Evolutionary conservation across 768 basidiomycete genomes (phyloP), one percentile per base, ranked within the genome.

Genomic region (Mycena rebaudengoi): DNA sequence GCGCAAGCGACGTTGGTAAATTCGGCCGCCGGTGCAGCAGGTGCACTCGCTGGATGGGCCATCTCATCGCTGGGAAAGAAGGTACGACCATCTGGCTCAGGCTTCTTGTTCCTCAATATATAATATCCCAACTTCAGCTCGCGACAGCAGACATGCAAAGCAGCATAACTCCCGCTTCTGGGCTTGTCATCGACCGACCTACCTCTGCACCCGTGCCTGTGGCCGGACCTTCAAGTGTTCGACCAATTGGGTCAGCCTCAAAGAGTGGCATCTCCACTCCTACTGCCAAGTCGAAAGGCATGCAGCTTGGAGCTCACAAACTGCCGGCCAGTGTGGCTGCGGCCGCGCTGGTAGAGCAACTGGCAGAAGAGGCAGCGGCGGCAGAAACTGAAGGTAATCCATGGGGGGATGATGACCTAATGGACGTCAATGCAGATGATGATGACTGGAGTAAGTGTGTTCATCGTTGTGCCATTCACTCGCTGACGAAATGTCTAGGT

Each of bases 11-110:
- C 83, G 12, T 77, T 98, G 2, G 94, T 94, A 16, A 95, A 90
- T 68, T 89, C 89, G 5, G 95, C 97, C 0, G 90, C 95, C 0
- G 96, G 95, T 0, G 96, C 96, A 3, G 97, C 96, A 18, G 91
- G 93, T 8, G 92, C 90, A 18, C 79, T 99, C 4, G 96, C 97
- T 14, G 95, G 96, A 7, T 99, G 97, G 97, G 97, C 97, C 2
- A 94, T 98, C 41, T 92, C 95, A 5, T 95, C 92, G 0, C 71
- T 98, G 0, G 89, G 92, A 26, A 96, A 89, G 78, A 92, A 91
- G 82, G 92, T 92, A 54, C 21, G 10, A 20, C 5, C 52, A 26
- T 49, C 2, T 29, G 25, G 21, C 39, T 18, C 12, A 7, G 11
- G 11, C 11, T 56, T 35, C n/a, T 7, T 26, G 26, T 26, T 35